Percentiles rank a stretch among this genome's conserved stretches.
Conservation (phyloP, 2,329 filamentous ascomycete genomes). For the Aspergillus ruber region DNA sequence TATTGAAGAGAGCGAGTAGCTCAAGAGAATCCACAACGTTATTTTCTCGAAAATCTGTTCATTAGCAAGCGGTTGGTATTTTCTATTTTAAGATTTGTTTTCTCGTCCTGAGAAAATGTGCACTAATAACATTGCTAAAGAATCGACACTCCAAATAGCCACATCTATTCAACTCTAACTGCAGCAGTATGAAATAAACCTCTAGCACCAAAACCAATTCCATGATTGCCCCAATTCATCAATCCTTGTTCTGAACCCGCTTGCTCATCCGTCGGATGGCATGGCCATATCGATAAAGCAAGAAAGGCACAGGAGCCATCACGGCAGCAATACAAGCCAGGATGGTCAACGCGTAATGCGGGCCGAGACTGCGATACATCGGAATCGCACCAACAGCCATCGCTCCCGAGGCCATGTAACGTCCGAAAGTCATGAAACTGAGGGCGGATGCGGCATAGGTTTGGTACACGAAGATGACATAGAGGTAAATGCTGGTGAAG, state of each 20-base stretch:
- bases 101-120: too few species aligned
- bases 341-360: slow-evolving; percentile 36
- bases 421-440: slow-evolving; percentile 33
- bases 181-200: too few species aligned
- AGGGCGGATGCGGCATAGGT: slow-evolving; percentile 45
- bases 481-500: slow-evolving; percentile 48
- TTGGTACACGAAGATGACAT: slow-evolving; percentile 52
- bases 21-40: too few species aligned
- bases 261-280: background rate
- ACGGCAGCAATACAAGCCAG: slow-evolving; percentile 14
- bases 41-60: too few species aligned
- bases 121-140: too few species aligned
- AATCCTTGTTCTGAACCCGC: background rate
- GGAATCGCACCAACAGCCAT: slow-evolving; percentile 25
- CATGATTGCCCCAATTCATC: too few species aligned
- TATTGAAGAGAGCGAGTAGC: too few species aligned
- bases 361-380: slow-evolving; percentile 35
- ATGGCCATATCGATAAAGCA: background rate
- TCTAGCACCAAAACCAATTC: too few species aligned
- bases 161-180: too few species aligned
- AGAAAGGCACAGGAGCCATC: slow-evolving; percentile 1
- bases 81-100: too few species aligned
- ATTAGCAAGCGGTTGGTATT: too few species aligned
- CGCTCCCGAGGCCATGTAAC: slow-evolving; percentile 34
- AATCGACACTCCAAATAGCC: too few species aligned